A percentile compares a stretch with the other conserved stretches of the same genome.
These are phyloP conservation scores for Stephania cephalantha DNA, from an alignment of 164 flowering plant genomes.

Conservation along the genomic window DNA sequence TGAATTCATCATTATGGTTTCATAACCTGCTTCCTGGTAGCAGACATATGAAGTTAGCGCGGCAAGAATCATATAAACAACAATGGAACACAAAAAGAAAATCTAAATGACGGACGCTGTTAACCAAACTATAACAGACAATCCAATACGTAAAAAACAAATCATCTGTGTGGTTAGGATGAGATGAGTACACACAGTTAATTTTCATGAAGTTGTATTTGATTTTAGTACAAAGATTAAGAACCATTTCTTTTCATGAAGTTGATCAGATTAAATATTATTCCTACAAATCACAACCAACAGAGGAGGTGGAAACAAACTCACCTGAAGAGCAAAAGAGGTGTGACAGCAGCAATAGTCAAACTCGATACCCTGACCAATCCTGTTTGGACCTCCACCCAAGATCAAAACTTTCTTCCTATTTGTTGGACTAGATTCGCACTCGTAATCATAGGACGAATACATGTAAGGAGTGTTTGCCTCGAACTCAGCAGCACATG, in stretches of 20 bases:
- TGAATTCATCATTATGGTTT: constrained; percentile 96
- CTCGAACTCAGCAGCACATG: constrained; percentile 98
- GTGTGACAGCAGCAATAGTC: constrained; percentile 99
- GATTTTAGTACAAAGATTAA: too few species aligned
- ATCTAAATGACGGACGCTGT: background rate
- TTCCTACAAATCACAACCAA: background rate
- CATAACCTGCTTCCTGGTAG: constrained; percentile 72
- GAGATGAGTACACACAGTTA: too few species aligned
- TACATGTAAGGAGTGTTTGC: constrained; percentile 99
- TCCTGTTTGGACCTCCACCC: constrained; percentile 98
- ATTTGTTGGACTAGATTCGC: constrained; percentile 80
- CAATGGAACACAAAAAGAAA: background rate
- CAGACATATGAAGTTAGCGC: constrained; percentile 2
- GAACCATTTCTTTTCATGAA: too few species aligned
- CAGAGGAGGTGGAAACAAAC: constrained; percentile 5
- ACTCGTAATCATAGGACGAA: constrained; percentile 84
- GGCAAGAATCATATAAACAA: background rate
- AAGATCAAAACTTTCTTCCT: constrained; percentile 88
- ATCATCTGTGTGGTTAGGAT: too few species aligned
- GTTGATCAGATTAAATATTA: too few species aligned
- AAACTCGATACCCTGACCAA: constrained; percentile 98
- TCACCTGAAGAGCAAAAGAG: constrained; percentile 93
- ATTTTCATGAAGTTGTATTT: too few species aligned
- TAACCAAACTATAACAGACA: too few species aligned
- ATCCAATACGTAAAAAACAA: too few species aligned